Conservation (phyloP, 176 grass and related monocot species). For the Panicum miliaceum region DNA sequence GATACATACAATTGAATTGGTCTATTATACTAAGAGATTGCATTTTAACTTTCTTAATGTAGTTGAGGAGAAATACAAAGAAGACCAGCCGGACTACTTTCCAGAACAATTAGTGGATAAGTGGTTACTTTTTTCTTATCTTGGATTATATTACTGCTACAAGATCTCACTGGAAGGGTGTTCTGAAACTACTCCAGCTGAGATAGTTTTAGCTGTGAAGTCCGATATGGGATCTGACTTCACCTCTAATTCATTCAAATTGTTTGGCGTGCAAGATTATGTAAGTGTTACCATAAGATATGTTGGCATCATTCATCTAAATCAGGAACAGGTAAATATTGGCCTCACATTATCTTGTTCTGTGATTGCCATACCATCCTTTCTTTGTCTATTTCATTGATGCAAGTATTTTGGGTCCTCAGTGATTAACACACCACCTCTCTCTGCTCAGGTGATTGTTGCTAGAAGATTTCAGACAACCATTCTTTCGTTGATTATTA, state of each 20-base stretch:
- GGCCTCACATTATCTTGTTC: neutral
- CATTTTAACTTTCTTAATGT: neutral
- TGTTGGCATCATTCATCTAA: constrained; percentile 51
- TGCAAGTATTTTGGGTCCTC: neutral
- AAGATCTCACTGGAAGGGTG: constrained; percentile 53
- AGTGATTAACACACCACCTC: constrained; percentile 24
- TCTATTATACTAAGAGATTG: constrained; percentile 11
- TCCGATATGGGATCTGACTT: constrained; percentile 72
- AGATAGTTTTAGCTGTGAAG: constrained; percentile 67
- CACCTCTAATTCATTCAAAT: constrained; percentile 47
- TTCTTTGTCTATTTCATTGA: constrained; percentile 1
- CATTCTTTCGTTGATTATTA: constrained; percentile 70
- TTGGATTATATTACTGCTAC: constrained; percentile 74
- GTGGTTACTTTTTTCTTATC: constrained; percentile 63
- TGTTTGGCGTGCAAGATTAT: constrained; percentile 35
- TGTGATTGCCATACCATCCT: neutral
- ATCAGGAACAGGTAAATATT: constrained; percentile 58
- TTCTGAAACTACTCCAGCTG: constrained; percentile 32
- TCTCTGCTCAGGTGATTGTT: constrained; percentile 55
- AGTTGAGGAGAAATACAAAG: constrained; percentile 59
- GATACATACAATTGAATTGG: constrained; percentile 9
- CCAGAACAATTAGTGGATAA: constrained; percentile 66
- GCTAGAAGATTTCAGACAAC: constrained; percentile 65
- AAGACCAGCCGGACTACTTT: constrained; percentile 67
- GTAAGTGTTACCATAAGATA: constrained; percentile 48